Percentiles rank a stretch among this genome's conserved stretches.
Evolutionary conservation across 1,284 basidiomycete genomes (phyloP).

Genomic region (Acaromyces ingoldii): DNA sequence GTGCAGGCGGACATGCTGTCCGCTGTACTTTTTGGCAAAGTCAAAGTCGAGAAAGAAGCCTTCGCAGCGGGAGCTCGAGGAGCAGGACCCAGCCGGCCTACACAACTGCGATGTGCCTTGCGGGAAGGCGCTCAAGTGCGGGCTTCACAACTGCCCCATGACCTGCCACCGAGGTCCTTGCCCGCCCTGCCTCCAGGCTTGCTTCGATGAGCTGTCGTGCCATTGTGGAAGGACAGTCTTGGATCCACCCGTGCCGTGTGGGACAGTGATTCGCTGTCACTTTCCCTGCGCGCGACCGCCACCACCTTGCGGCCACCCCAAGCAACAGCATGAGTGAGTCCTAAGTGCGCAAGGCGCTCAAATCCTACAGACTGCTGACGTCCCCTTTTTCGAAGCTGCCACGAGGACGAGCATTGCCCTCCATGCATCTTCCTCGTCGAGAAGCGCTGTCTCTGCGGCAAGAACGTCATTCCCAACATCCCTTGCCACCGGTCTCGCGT

Average conservation of each 20-base stretch:
- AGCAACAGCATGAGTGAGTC: slow-evolving; percentile 25
- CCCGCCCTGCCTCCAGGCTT: slow-evolving; percentile 45
- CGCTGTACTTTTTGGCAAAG: slow-evolving; percentile 43
- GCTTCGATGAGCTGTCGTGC: slow-evolving; percentile 46
- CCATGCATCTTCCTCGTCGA: slow-evolving; percentile 47
- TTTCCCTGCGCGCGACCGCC: slow-evolving; percentile 43
- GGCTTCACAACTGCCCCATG: slow-evolving; percentile 38
- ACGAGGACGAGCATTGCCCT: slow-evolving; percentile 41
- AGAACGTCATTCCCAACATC: slow-evolving; percentile 39
- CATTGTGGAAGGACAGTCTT: slow-evolving; percentile 46
- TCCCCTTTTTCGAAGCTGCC: too few species aligned
- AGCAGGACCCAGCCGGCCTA: slow-evolving; percentile 39
- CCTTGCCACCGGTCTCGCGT: slow-evolving; percentile 42
- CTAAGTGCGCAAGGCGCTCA: too few species aligned
- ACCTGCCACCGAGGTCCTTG: slow-evolving; percentile 47
- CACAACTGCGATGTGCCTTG: slow-evolving; percentile 43
- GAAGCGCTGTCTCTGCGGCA: slow-evolving; percentile 43
- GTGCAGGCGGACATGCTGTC: slow-evolving; percentile 42
- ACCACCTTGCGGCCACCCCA: slow-evolving; percentile 47
- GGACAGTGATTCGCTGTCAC: slow-evolving; percentile 38
- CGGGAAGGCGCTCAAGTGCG: slow-evolving; percentile 40
- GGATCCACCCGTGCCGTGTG: slow-evolving; percentile 49
- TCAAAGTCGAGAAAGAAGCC: slow-evolving; percentile 28
- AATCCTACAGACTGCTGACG: too few species aligned
- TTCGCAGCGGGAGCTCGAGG: slow-evolving; percentile 28